These are phyloP conservation scores for Spathaspora gorwiae DNA, from an alignment of 805 yeast genomes.

Conservation along the genomic window DNA sequence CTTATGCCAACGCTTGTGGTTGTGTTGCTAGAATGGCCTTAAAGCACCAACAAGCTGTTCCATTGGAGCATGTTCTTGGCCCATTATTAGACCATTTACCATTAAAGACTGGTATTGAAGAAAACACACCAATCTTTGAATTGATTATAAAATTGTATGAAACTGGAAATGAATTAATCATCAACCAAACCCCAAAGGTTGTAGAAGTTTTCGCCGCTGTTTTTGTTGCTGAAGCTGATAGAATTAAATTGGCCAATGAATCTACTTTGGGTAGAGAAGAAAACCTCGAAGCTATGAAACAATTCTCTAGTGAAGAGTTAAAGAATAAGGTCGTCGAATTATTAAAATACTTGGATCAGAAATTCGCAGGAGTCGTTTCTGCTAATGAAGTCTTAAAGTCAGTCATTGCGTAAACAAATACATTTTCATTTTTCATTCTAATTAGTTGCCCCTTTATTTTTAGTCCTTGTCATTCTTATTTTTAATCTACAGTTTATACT, in stretches of 20 bases:
- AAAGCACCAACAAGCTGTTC: conserved; percentile 67
- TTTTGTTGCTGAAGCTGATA: conserved; percentile 71
- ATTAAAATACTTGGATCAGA: conserved; percentile 66
- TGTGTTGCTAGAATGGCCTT: conserved; percentile 91
- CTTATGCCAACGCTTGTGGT: conserved; percentile 92
- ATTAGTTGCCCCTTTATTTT: not conserved
- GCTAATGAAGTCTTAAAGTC: conserved; percentile 43
- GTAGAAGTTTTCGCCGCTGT: conserved; percentile 66
- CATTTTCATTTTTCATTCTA: no score
- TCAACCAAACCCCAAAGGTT: conserved; percentile 54
- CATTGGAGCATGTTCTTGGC: conserved; percentile 64
- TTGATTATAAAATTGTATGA: conserved; percentile 70
- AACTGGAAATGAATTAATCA: conserved; percentile 51
- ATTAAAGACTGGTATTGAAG: conserved; percentile 82
- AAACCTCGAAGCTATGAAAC: conserved; percentile 70
- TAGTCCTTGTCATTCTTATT: no score
- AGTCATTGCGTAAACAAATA: conserved; percentile 24
- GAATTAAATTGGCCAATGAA: conserved; percentile 62
- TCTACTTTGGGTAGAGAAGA: conserved; percentile 85
- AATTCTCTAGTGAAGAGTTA: conserved; percentile 67
- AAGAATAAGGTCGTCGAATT: conserved; percentile 62
- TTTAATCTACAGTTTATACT: no score
- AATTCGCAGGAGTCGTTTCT: conserved; percentile 60
- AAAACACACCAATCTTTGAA: conserved; percentile 84
- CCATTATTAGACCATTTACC: conserved; percentile 83